Base-by-base conservation (phyloP, 2,329 filamentous ascomycete species). In the Ophiocordyceps sinensis region DNA sequence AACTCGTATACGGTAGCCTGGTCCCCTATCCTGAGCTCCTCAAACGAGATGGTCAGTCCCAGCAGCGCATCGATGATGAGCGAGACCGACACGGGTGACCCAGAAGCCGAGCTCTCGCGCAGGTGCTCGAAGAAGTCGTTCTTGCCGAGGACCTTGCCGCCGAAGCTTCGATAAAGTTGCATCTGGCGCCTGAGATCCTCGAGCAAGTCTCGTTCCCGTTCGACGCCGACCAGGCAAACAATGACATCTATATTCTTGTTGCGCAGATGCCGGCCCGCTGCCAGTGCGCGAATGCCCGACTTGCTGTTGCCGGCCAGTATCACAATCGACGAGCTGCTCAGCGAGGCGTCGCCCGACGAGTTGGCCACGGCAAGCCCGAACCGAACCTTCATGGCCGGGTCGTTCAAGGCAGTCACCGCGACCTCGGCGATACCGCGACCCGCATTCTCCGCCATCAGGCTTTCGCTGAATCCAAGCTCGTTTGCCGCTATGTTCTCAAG, bases 281-380 rank as follows among this genome's bases (percentile, higher is more conserved):
- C 84, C 41, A 96, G 71, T 3, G 87, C 86, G 44, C 89, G 75
- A 31, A 85, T 80, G 32, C 89, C 88, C 1, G 82, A 87, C 49
- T 86, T 86, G 60, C 94, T 89, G 59, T 95, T 96, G n/a, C 91
- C 89, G 0, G 85, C 88, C n/a, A 96, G 70, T 7, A 96, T 76
- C 19, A 94, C 77, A 28, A 77, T 64, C 0, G 69, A 67, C 5
- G 61, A 58, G 36, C 51, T 58, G 45, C 44, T 56, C 34, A 55
- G 43, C 30, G 50, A 51, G 9, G 53, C 49, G 15, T 58, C 55
- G 17, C 53, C 50, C 8, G 55, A 53, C 2, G 53, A 50, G 36
- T 53, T 55, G 9, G 55, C 66, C 38, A 56, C 70, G 37, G 64
- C 66, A 17, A 70, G 59, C 43, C 58, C 57, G 38, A 61, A 64